These are phyloP conservation scores for Floccularia luteovirens DNA, from an alignment of 768 basidiomycete species.

Conservation along the genomic window DNA sequence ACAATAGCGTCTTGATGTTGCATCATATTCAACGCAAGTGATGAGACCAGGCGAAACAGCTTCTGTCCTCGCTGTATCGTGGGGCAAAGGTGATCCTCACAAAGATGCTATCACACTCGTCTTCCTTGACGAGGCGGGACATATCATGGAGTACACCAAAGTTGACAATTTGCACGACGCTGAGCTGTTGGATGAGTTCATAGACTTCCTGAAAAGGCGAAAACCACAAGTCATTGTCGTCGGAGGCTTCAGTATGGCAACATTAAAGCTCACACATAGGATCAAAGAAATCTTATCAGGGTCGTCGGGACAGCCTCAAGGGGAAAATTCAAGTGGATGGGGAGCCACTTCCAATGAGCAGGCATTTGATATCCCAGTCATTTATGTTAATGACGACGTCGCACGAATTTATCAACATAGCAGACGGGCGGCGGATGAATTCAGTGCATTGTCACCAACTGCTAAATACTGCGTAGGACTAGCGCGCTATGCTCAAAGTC, in stretches of 20 bases:
- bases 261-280: constrained; percentile 57
- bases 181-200: constrained; percentile 65
- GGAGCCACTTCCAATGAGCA: constrained; percentile 25
- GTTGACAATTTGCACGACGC: constrained; percentile 79
- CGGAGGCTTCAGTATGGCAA: constrained; percentile 83
- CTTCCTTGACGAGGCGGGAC: constrained; percentile 82
- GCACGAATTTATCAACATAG: constrained; percentile 93
- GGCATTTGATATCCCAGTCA: constrained; percentile 58
- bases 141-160: constrained; percentile 83
- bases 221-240: constrained; percentile 85
- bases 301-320: constrained; percentile 13
- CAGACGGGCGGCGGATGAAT: constrained; percentile 78
- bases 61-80: constrained; percentile 83
- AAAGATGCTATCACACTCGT: constrained; percentile 85
- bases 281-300: constrained; percentile 48
- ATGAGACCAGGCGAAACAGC: constrained; percentile 68
- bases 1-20: constrained; percentile 72
- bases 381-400: constrained; percentile 85
- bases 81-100: constrained; percentile 92
- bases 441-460: constrained; percentile 64
- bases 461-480: constrained; percentile 92
- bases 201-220: constrained; percentile 73
- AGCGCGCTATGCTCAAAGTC: constrained; percentile 89
- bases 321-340: constrained; percentile 17
- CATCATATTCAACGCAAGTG: constrained; percentile 56